These are phyloP conservation scores for Tilletia walkeri DNA, from an alignment of 1,284 basidiomycete genomes.

Conservation along the genomic window DNA sequence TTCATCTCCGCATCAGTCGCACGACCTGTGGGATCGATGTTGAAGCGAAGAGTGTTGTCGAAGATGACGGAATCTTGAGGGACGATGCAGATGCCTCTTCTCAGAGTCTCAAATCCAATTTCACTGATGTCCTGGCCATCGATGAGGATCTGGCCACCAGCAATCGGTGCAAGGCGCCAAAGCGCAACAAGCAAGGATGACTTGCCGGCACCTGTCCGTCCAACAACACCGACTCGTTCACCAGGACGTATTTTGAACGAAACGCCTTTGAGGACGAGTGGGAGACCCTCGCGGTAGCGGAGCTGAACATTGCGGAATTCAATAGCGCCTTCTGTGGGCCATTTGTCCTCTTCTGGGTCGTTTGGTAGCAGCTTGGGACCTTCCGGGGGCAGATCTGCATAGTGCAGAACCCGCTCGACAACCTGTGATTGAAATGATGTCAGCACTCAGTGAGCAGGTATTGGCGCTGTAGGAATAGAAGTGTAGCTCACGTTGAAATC, in stretches of 20 bases:
- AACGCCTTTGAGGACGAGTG: constrained; percentile 65
- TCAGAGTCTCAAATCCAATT: constrained; percentile 61
- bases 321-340: constrained; percentile 31
- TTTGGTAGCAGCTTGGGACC: constrained; percentile 63
- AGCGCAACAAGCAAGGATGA: constrained; percentile 26
- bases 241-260: constrained; percentile 55
- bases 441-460: background rate
- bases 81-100: constrained; percentile 68
- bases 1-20: constrained; percentile 58
- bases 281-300: constrained; percentile 59
- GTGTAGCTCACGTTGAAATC: constrained; percentile 16
- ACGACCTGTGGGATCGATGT: constrained; percentile 71
- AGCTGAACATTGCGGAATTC: constrained; percentile 63
- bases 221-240: constrained; percentile 43
- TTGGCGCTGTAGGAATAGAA: background rate
- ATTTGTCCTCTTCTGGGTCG: constrained; percentile 1
- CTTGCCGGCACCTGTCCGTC: constrained; percentile 45
- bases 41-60: constrained; percentile 66
- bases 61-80: constrained; percentile 79
- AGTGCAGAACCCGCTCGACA: constrained; percentile 70
- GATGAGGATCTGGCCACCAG: constrained; percentile 52
- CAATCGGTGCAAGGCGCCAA: constrained; percentile 56
- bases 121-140: constrained; percentile 60
- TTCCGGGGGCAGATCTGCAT: constrained; percentile 76
- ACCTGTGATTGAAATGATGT: constrained; percentile 54